These are phyloP conservation scores for Talaromyces sp. DNA, from an alignment of 2,329 filamentous ascomycete genomes.

Conservation along the genomic window DNA sequence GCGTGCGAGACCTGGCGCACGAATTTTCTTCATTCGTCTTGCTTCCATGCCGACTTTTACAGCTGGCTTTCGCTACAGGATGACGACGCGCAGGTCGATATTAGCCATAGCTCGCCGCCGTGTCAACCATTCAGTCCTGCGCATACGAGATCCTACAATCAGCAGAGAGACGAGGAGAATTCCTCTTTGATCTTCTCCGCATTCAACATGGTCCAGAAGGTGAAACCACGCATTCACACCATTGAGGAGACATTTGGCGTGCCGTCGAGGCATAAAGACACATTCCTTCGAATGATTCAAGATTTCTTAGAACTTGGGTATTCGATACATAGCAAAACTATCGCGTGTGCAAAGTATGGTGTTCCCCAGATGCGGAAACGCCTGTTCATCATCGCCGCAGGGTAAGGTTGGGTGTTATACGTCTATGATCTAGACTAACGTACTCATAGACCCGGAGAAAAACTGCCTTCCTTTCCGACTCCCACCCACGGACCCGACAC, in stretches of 20 bases:
- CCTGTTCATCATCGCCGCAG: slow-evolving; percentile 52
- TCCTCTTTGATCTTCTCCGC: slow-evolving; percentile 53
- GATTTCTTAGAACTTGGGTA: slow-evolving; percentile 61
- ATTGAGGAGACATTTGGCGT: slow-evolving; percentile 77
- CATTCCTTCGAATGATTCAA: slow-evolving; percentile 58
- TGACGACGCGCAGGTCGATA: slow-evolving; percentile 53
- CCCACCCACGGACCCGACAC: slow-evolving; percentile 54
- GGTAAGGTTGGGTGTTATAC: slow-evolving; percentile 34
- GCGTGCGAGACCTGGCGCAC: slow-evolving; percentile 56
- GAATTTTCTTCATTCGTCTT: slow-evolving; percentile 52
- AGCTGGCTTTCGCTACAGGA: slow-evolving; percentile 35
- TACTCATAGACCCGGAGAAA: slow-evolving; percentile 62
- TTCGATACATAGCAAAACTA: slow-evolving; percentile 64
- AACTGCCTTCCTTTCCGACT: slow-evolving; percentile 61
- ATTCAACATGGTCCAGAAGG: slow-evolving; percentile 53
- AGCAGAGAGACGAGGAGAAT: slow-evolving; percentile 63
- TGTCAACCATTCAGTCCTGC: slow-evolving; percentile 73
- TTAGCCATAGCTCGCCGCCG: slow-evolving; percentile 71
- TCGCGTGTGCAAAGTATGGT: slow-evolving; percentile 50
- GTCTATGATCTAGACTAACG: neutral
- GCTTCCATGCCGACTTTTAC: slow-evolving; percentile 45
- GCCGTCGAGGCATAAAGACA: slow-evolving; percentile 50
- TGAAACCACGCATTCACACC: slow-evolving; percentile 66
- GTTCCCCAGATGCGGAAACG: slow-evolving; percentile 49
- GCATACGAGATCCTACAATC: slow-evolving; percentile 52